Evolutionary conservation across 768 basidiomycete species (phyloP).

Genomic region (Gelatoporia subvermispora): DNA sequence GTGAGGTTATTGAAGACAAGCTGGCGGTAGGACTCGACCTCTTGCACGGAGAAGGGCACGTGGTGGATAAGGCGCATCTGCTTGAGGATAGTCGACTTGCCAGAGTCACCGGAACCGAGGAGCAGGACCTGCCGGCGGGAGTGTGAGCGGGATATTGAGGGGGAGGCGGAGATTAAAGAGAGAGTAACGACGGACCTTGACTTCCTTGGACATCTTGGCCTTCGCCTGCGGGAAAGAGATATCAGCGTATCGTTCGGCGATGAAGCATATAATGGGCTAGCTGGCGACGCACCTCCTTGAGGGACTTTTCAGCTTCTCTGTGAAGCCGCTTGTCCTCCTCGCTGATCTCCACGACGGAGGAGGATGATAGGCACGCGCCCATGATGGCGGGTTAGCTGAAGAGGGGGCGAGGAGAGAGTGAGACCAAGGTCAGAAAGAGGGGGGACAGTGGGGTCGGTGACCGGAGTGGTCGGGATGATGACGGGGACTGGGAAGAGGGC

Average conservation of each 20-base stretch:
- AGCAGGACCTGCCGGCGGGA: constrained; percentile 83
- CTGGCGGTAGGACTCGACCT: constrained; percentile 87
- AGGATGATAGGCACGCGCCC: constrained; percentile 74
- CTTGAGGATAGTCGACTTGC: constrained; percentile 92
- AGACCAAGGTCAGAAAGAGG: constrained; percentile 5
- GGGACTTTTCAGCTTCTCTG: constrained; percentile 67
- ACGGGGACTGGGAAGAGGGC: too few species aligned
- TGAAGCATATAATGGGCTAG: not conserved
- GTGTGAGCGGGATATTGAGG: not conserved
- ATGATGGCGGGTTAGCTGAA: constrained; percentile 27
- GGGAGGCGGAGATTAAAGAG: not conserved
- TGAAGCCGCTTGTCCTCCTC: constrained; percentile 68
- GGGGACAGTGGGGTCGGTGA: not conserved
- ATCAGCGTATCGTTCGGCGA: constrained; percentile 5
- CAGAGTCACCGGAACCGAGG: constrained; percentile 89
- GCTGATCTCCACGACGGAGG: constrained; percentile 51
- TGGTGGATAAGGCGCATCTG: constrained; percentile 98
- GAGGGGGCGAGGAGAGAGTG: constrained; percentile 2
- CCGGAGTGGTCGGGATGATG: too few species aligned
- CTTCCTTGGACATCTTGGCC: constrained; percentile 62
- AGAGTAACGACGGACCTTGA: constrained; percentile 54
- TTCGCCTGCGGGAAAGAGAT: constrained; percentile 50
- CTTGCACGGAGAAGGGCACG: constrained; percentile 73
- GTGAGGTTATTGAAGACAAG: constrained; percentile 91
- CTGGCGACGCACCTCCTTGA: constrained; percentile 58